Percentiles rank a stretch among this genome's conserved stretches.
phyloP scores from a whole-genome alignment of 306 rosid species.

The Rosa rugosa region DNA sequence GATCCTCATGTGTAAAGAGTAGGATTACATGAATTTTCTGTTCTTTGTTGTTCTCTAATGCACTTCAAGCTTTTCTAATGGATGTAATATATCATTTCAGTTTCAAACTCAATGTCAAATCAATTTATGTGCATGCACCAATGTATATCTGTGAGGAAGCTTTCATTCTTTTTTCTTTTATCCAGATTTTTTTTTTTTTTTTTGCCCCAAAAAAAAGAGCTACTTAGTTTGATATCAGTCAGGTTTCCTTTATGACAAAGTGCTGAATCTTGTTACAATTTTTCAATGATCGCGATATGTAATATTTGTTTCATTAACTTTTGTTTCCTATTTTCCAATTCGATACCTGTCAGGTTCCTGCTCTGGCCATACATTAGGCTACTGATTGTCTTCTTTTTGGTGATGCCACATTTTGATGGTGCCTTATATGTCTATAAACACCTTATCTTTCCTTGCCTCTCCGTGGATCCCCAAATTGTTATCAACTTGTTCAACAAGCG shows the following conservation, averaged over 20 bases:
- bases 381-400: conserved; percentile 39
- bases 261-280: not conserved
- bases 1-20: too few relatives aligned
- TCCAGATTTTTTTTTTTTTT: too few relatives aligned
- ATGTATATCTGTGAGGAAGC: not conserved
- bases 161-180: not conserved
- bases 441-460: conserved; percentile 27
- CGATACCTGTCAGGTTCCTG: conserved; percentile 36
- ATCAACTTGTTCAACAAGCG: conserved; percentile 22
- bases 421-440: conserved; percentile 41
- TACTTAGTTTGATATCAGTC: not conserved
- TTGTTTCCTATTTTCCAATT: conserved; percentile 10
- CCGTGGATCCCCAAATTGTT: conserved; percentile 15
- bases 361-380: conserved; percentile 55
- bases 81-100: not conserved
- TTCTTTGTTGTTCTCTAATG: too few relatives aligned
- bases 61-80: not conserved
- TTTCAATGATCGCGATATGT: not conserved
- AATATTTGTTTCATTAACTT: not conserved
- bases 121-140: not conserved
- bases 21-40: too few relatives aligned
- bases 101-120: not conserved
- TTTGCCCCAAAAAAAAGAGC: not conserved
- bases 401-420: conserved; percentile 51
- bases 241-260: not conserved